A percentile compares a stretch with the other conserved stretches of the same genome.
phyloP scores from a whole-genome alignment of 2,329 filamentous ascomycete genomes.

The Paraconiothyrium sp. region DNA sequence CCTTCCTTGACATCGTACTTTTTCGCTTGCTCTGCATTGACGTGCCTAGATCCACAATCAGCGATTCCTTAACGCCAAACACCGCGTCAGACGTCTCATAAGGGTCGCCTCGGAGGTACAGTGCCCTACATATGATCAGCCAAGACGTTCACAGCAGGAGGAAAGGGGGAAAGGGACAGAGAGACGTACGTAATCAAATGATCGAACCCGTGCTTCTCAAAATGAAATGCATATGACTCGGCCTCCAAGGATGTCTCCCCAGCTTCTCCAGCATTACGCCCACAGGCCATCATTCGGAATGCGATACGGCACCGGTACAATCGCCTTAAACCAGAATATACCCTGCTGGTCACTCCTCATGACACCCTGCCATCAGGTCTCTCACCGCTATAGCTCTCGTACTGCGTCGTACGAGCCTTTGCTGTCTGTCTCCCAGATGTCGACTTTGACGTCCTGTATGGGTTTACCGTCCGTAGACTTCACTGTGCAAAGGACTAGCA shows the following conservation, averaged over 20 bases:
- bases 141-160: not conserved
- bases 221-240: slow-evolving; percentile 65
- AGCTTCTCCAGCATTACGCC: slow-evolving; percentile 52
- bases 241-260: slow-evolving; percentile 48
- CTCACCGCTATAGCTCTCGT: slow-evolving; percentile 63
- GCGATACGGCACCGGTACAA: slow-evolving; percentile 85
- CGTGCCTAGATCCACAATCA: slow-evolving; percentile 58
- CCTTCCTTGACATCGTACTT: slow-evolving; percentile 69
- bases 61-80: slow-evolving; percentile 83
- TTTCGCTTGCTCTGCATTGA: slow-evolving; percentile 38
- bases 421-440: slow-evolving; percentile 87
- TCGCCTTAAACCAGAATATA: slow-evolving; percentile 83
- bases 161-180: not conserved
- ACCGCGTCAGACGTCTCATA: slow-evolving; percentile 85
- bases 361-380: slow-evolving; percentile 78
- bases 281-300: slow-evolving; percentile 83
- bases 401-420: slow-evolving; percentile 85
- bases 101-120: slow-evolving; percentile 79
- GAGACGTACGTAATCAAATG: slow-evolving; percentile 79
- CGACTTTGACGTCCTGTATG: slow-evolving; percentile 73
- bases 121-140: slow-evolving; percentile 62
- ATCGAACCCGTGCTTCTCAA: slow-evolving; percentile 67
- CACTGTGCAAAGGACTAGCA: slow-evolving; percentile 78
- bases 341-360: slow-evolving; percentile 76
- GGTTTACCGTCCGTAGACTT: slow-evolving; percentile 71